Evolutionary conservation across 768 basidiomycete genomes (phyloP).

Genomic region (Boletales sp.): DNA sequence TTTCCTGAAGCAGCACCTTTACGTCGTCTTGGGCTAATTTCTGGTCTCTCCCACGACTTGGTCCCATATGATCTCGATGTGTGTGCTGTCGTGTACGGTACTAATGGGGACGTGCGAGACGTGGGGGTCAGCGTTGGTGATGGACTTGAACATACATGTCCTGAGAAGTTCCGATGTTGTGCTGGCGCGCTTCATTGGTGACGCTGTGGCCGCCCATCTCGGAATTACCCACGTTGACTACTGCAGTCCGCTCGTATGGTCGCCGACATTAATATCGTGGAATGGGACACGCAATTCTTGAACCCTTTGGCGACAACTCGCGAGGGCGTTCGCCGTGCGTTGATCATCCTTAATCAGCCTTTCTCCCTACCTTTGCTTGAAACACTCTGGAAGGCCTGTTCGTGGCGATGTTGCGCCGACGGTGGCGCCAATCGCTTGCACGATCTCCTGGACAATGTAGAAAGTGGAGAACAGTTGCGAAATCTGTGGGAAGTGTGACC

Average conservation of each 20-base stretch:
- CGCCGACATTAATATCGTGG: background rate
- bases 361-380: slow-evolving; percentile 63
- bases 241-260: slow-evolving; percentile 2
- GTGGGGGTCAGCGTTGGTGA: background rate
- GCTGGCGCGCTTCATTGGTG: background rate
- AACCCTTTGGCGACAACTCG: slow-evolving; percentile 11
- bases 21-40: slow-evolving; percentile 18
- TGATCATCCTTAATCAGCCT: slow-evolving; percentile 91
- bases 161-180: background rate
- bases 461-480: slow-evolving; percentile 8
- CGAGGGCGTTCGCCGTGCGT: slow-evolving; percentile 36
- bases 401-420: slow-evolving; percentile 73
- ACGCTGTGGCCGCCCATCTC: too few species aligned
- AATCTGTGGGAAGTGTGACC: slow-evolving; percentile 8
- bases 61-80: slow-evolving; percentile 19
- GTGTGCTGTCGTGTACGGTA: slow-evolving; percentile 1
- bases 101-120: slow-evolving; percentile 4
- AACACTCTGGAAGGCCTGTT: slow-evolving; percentile 51
- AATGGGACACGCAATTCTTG: slow-evolving; percentile 27
- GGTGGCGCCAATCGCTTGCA: slow-evolving; percentile 85
- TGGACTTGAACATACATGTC: slow-evolving; percentile 6
- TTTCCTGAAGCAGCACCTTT: slow-evolving; percentile 17
- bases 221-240: too few species aligned
- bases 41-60: slow-evolving; percentile 17
- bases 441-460: slow-evolving; percentile 41